These are phyloP conservation scores for Linaria vulgaris DNA, from an alignment of 257 asterid species.

Conservation along the genomic window DNA sequence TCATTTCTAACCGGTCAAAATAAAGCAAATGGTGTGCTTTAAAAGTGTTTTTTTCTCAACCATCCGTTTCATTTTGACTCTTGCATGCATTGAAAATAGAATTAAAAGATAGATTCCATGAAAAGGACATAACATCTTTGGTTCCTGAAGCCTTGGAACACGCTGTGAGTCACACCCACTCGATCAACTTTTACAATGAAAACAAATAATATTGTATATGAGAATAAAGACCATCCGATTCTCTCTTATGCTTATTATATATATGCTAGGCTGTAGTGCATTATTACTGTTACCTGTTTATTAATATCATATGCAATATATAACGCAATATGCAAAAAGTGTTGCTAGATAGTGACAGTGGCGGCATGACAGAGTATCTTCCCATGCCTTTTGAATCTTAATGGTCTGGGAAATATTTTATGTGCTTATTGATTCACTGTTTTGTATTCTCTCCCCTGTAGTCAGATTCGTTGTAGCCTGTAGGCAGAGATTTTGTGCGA, in stretches of 20 bases:
- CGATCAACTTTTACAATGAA: constrained; percentile 30
- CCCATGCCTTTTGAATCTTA: constrained; percentile 36
- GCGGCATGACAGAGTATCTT: constrained; percentile 36
- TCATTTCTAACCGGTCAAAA: constrained; percentile 30
- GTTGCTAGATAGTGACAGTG: constrained; percentile 35
- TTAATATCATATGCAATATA: not conserved
- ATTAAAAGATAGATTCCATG: constrained; percentile 30
- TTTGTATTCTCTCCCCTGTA: not conserved
- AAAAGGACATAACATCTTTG: constrained; percentile 38
- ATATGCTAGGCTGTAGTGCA: constrained; percentile 47
- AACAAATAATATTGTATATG: constrained; percentile 21
- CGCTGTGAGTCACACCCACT: constrained; percentile 29
- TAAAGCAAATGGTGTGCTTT: constrained; percentile 29
- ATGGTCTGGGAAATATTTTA: constrained; percentile 23
- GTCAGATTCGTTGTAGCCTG: constrained; percentile 7
- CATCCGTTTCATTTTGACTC: constrained; percentile 40
- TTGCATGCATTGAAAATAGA: constrained; percentile 17
- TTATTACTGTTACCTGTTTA: constrained; percentile 21
- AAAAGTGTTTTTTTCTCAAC: constrained; percentile 34
- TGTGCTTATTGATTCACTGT: constrained; percentile 7
- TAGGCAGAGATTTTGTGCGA: constrained; percentile 4
- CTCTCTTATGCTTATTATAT: constrained; percentile 31
- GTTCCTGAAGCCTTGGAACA: constrained; percentile 59
- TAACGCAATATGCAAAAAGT: constrained; percentile 19
- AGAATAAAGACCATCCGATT: constrained; percentile 29